A percentile compares a stretch with the other conserved stretches of the same genome.
Evolutionary conservation across 2,329 filamentous ascomycete genomes (phyloP).

Genomic region (Shiraia sp.): DNA sequence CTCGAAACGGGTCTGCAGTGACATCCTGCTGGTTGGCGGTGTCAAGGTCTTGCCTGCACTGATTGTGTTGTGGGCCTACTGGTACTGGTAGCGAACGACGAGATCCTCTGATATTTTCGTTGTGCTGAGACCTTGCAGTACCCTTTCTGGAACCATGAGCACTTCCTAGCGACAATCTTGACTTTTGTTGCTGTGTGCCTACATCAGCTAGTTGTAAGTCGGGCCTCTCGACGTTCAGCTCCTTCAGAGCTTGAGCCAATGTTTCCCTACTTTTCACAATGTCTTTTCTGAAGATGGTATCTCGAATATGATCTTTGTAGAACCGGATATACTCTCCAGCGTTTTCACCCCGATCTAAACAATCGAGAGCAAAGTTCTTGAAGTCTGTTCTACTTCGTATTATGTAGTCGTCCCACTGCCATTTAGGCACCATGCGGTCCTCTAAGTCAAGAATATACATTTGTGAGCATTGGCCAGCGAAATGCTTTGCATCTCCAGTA

Average conservation of each 20-base stretch:
- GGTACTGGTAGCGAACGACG: constrained; percentile 25
- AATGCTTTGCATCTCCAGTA: constrained; percentile 35
- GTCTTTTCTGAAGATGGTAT: constrained; percentile 29
- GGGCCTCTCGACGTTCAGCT: constrained; percentile 16
- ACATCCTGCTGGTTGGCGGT: background rate
- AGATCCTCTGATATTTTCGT: constrained; percentile 2
- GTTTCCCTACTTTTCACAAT: constrained; percentile 23
- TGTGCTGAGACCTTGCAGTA: background rate
- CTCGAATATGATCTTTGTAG: constrained; percentile 39
- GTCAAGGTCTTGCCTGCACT: background rate
- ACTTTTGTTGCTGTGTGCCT: background rate
- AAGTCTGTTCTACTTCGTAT: constrained; percentile 42
- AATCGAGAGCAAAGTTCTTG: constrained; percentile 24
- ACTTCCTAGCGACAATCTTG: constrained; percentile 10
- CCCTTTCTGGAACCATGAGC: constrained; percentile 5
- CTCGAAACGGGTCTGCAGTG: constrained; percentile 21
- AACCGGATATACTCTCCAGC: constrained; percentile 35
- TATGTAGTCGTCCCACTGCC: constrained; percentile 47
- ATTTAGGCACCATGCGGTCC: constrained; percentile 42
- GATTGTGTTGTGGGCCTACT: constrained; percentile 1
- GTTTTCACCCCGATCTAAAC: constrained; percentile 27
- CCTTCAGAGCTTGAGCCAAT: constrained; percentile 23
- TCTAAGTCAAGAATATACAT: constrained; percentile 32
- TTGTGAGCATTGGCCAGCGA: constrained; percentile 32
- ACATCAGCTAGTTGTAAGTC: background rate